Evolutionary conservation across 768 basidiomycete species (phyloP), one percentile per base, ranked within the genome.

Genomic region (Myochromella boudieri): DNA sequence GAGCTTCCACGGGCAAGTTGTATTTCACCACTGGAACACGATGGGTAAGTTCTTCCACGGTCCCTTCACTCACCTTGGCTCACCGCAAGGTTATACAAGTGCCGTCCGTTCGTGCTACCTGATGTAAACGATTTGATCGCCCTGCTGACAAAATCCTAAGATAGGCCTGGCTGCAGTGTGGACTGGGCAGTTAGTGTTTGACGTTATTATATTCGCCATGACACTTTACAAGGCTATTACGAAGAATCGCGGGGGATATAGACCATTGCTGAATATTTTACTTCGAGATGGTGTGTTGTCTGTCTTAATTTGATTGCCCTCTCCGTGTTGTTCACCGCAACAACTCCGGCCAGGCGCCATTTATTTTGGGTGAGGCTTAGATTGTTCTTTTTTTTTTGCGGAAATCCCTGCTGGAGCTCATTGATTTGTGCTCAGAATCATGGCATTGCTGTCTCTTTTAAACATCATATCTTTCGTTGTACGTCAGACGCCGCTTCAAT

Each of bases 171-270:
- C 65, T 4, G 55, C 54, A 2, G 67, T 68, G 3, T 77, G 73
- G 74, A 60, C 60, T 8, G 68, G 65, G n/a, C 55, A 70, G 60
- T 57, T 74, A 4, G 43, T 62, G 2, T 71, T 75, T 45, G 74
- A 76, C 53, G 41, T 68, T n/a, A 40, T 69, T 11, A 68, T 76
- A 0, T 73, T 75, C 46, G 40, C 44, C 24, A 63, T 77, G 59
- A 76, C 74, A 1, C 29, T 73, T 6, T 66, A 61, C 42, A 69
- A 70, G 42, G 66, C 70, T 2, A 44, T 70, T 25, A 47, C 42
- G n/a, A 51, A 55, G 22, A 56, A 48, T 22, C 54, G 58, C 6
- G 47, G 54, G 14, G 51, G 55, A 11, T 44, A 56, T 12, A 46
- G 54, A 3, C 56, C 52, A 3, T 54, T 76, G 26, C 37, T 71